phyloP scores from a whole-genome alignment of 148 eudicot species.

The Rhododendron kiyosumense region DNA sequence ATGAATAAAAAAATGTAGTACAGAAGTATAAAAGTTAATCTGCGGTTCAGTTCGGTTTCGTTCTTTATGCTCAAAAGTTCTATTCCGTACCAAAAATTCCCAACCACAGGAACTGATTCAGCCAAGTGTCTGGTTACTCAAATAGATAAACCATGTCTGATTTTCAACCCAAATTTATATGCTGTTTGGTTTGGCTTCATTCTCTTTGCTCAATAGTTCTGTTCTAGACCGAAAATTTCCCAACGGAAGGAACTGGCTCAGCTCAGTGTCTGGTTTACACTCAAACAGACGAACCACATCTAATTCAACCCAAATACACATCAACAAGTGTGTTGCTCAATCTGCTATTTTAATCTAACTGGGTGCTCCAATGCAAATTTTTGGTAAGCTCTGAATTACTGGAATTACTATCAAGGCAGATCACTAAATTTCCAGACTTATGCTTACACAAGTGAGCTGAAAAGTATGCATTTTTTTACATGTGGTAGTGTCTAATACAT shows the following conservation, averaged over 20 bases:
- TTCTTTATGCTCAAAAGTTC: background rate
- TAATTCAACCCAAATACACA: background rate
- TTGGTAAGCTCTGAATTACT: background rate
- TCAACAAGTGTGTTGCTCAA: background rate
- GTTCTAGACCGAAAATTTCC: background rate
- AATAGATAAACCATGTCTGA: background rate
- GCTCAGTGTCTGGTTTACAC: background rate
- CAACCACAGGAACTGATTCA: no score
- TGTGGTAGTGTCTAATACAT: constrained; percentile 28
- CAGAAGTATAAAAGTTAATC: background rate
- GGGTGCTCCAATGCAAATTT: background rate
- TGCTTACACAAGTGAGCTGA: background rate
- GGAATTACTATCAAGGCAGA: background rate
- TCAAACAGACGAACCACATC: background rate
- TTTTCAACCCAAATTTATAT: background rate
- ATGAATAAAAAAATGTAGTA: background rate
- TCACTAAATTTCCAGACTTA: background rate
- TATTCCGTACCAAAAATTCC: no score
- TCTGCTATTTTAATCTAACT: background rate
- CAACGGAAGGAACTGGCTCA: background rate
- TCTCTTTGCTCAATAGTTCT: background rate
- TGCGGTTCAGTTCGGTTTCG: background rate
- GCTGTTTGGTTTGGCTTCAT: background rate
- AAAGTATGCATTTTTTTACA: constrained; percentile 19
- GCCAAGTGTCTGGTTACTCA: no score